Evolutionary conservation across 2,329 filamentous ascomycete genomes (phyloP).

Genomic region (Epichloe amarillans): DNA sequence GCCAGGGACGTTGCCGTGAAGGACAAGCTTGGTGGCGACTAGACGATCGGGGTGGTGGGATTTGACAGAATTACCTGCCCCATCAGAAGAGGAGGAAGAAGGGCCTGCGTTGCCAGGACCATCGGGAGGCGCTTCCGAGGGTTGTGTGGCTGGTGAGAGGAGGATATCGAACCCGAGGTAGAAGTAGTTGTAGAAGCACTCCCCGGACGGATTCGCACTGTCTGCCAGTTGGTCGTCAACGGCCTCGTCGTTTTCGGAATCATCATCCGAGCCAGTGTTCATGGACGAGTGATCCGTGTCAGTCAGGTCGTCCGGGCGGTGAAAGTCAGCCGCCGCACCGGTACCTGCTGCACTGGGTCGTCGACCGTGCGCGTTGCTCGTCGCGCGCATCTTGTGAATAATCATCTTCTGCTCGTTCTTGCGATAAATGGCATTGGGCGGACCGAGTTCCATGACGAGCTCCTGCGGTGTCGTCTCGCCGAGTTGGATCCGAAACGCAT

Average conservation of each 20-base stretch:
- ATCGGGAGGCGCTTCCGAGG: slow-evolving; percentile 46
- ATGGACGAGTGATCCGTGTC: slow-evolving; percentile 67
- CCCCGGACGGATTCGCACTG: slow-evolving; percentile 41
- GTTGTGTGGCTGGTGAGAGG: slow-evolving; percentile 60
- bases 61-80: slow-evolving; percentile 21
- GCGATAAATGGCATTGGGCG: slow-evolving; percentile 85
- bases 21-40: slow-evolving; percentile 79
- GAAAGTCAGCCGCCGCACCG: slow-evolving; percentile 25
- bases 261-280: slow-evolving; percentile 59
- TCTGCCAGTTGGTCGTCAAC: slow-evolving; percentile 43
- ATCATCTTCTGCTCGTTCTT: slow-evolving; percentile 83
- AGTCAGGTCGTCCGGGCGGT: slow-evolving; percentile 42
- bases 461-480: slow-evolving; percentile 88
- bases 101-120: slow-evolving; percentile 1
- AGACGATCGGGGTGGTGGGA: slow-evolving; percentile 46
- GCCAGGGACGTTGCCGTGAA: slow-evolving; percentile 89
- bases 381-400: slow-evolving; percentile 56
- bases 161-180: slow-evolving; percentile 88
- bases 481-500: slow-evolving; percentile 57
- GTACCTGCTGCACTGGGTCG: slow-evolving; percentile 28
- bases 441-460: slow-evolving; percentile 76
- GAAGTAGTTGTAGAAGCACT: slow-evolving; percentile 97
- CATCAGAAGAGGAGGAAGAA: slow-evolving; percentile 8
- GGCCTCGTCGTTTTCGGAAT: slow-evolving; percentile 44
- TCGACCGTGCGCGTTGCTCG: slow-evolving; percentile 36